phyloP scores from a whole-genome alignment of 257 asterid species.

The Przewalskia tangutica region DNA sequence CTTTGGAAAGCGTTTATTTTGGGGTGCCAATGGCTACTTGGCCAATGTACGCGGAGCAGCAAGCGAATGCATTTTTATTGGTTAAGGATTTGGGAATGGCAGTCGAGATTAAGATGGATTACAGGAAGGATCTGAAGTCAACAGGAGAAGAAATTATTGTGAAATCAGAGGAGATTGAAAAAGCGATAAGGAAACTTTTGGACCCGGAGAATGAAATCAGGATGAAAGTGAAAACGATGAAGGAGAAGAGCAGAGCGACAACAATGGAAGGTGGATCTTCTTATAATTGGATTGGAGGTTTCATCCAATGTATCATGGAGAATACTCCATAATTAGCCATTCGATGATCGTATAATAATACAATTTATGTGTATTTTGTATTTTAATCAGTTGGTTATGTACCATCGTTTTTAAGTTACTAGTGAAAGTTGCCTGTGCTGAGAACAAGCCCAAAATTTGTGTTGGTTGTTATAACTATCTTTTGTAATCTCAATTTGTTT shows the following conservation, averaged over 20 bases:
- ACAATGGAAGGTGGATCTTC: constrained; percentile 3
- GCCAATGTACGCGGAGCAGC: background rate
- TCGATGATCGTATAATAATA: too few species aligned
- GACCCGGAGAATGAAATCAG: background rate
- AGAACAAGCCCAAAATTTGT: too few species aligned
- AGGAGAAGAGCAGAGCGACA: background rate
- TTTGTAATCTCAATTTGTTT: too few species aligned
- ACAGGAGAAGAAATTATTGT: constrained; percentile 17
- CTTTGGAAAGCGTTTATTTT: background rate
- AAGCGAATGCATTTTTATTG: background rate
- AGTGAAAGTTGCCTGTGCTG: too few species aligned
- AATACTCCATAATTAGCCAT: background rate
- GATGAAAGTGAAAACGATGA: background rate
- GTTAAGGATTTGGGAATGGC: background rate
- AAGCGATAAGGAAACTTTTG: constrained; percentile 32
- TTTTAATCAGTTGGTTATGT: too few species aligned
- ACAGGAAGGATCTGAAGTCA: background rate
- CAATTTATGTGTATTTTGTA: too few species aligned
- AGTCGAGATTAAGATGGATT: background rate
- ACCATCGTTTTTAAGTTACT: too few species aligned
- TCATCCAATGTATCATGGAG: background rate
- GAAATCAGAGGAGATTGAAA: constrained; percentile 25
- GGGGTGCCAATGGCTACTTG: background rate
- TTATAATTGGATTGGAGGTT: background rate
- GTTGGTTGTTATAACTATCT: too few species aligned